A percentile compares a stretch with the other conserved stretches of the same genome.
These are phyloP conservation scores for Actinidia polygama DNA, from an alignment of 179 eudicot genomes.

Conservation along the genomic window DNA sequence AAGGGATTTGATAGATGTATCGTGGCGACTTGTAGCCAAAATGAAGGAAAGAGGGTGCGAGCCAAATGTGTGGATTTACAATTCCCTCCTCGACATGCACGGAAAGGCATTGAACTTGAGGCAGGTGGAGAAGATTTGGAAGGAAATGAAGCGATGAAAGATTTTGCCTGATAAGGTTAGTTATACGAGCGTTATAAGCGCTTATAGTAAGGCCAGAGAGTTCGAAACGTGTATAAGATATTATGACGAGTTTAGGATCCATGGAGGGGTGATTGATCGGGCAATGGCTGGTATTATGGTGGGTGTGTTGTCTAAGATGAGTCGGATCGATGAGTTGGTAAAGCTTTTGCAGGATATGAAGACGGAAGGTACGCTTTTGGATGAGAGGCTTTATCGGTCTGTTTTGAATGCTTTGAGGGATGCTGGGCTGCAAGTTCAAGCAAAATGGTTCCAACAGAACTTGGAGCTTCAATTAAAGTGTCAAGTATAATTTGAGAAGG, in stretches of 20 bases:
- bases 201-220: slow-evolving; percentile 68
- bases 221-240: slow-evolving; percentile 52
- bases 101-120: slow-evolving; percentile 61
- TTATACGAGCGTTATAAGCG: slow-evolving; percentile 78
- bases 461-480: neutral
- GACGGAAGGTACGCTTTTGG: slow-evolving; percentile 57
- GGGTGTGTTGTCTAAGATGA: slow-evolving; percentile 73
- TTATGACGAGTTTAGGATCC: slow-evolving; percentile 63
- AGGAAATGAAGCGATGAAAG: slow-evolving; percentile 85
- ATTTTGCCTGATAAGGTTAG: slow-evolving; percentile 67
- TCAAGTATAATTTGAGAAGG: no score
- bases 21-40: slow-evolving; percentile 83
- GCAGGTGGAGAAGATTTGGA: slow-evolving; percentile 85
- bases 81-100: slow-evolving; percentile 73
- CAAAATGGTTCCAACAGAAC: slow-evolving; percentile 63
- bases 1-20: slow-evolving; percentile 78
- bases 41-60: slow-evolving; percentile 85
- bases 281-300: slow-evolving; percentile 95
- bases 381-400: slow-evolving; percentile 72
- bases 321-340: slow-evolving; percentile 66
- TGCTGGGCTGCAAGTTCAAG: slow-evolving; percentile 72
- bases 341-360: slow-evolving; percentile 79
- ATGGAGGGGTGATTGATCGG: slow-evolving; percentile 67
- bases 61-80: slow-evolving; percentile 93
- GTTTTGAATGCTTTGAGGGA: slow-evolving; percentile 79